phyloP scores from a whole-genome alignment of 2,329 filamentous ascomycete species.

The Aureobasidium mangrovei region DNA sequence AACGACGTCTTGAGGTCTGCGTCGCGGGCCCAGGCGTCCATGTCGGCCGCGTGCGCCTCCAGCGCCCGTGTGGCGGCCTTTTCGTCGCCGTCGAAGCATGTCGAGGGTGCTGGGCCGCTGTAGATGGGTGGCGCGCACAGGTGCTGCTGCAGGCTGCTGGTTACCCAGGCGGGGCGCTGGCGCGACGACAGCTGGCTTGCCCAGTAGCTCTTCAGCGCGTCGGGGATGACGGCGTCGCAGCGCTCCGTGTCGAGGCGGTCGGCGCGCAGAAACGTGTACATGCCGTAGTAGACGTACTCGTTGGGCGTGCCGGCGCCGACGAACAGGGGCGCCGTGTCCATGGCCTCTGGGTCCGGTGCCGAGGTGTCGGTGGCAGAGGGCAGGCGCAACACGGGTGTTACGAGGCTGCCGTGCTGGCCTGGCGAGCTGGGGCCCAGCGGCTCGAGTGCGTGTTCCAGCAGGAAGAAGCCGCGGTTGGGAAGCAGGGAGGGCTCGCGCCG shows the following conservation, averaged over 20 bases:
- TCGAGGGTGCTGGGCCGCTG: conserved; percentile 25
- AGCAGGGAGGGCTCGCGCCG: conserved; percentile 21
- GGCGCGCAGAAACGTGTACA: conserved; percentile 37
- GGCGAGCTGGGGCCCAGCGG: conserved; percentile 34
- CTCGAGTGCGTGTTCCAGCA: conserved; percentile 30
- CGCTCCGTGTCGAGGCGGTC: conserved; percentile 38
- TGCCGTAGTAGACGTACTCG: conserved; percentile 37
- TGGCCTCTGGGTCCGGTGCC: background rate
- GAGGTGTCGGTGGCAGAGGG: background rate
- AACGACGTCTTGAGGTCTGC: conserved; percentile 27
- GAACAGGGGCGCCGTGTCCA: conserved; percentile 33
- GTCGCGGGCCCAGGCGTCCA: conserved; percentile 34
- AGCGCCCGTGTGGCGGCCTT: background rate
- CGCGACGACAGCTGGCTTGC: conserved; percentile 30
- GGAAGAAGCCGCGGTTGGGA: conserved; percentile 33
- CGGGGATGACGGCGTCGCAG: conserved; percentile 30
- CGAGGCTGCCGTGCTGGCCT: conserved; percentile 30
- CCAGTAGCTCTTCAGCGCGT: conserved; percentile 32
- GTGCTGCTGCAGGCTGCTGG: conserved; percentile 31
- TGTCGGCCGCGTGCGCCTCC: conserved; percentile 23
- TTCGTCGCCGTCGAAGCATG: background rate
- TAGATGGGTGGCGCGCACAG: conserved; percentile 37
- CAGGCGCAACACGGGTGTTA: conserved; percentile 3
- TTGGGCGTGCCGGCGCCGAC: conserved; percentile 18
- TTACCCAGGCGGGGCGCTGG: conserved; percentile 35